Evolutionary conservation across 164 flowering plant genomes (phyloP).

Genomic region (Magnolia changhungtana): DNA sequence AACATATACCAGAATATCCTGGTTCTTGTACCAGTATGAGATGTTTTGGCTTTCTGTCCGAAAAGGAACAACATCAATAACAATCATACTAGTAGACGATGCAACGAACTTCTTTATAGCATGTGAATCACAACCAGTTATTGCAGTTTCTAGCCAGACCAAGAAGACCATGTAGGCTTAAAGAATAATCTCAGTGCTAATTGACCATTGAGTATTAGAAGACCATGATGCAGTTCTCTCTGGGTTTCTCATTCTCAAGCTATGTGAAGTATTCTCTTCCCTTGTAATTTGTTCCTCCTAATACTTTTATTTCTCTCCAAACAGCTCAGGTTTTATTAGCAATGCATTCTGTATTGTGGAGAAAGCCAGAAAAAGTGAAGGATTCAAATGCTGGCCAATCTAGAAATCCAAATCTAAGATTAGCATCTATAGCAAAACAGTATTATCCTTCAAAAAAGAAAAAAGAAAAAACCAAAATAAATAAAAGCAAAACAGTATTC

Average conservation of each 20-base stretch:
- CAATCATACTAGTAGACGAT: not conserved
- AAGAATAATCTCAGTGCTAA: not conserved
- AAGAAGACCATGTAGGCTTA: not conserved
- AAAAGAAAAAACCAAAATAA: too few species aligned
- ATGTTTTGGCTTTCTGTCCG: not conserved
- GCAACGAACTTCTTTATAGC: not conserved
- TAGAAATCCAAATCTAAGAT: too few species aligned
- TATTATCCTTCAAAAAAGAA: not conserved
- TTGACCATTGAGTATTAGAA: not conserved
- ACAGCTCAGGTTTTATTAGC: not conserved
- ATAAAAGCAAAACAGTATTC: not conserved
- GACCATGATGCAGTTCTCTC: not conserved
- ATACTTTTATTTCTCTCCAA: not conserved
- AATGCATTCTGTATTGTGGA: too few species aligned
- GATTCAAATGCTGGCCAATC: too few species aligned
- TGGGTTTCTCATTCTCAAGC: not conserved
- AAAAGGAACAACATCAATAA: not conserved
- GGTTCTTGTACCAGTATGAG: not conserved
- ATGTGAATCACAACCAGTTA: not conserved
- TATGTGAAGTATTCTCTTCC: not conserved
- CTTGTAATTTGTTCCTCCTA: not conserved
- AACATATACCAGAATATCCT: not conserved
- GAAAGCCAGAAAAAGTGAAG: too few species aligned
- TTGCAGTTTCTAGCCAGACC: not conserved
- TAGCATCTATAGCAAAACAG: too few species aligned